A percentile compares a stretch with the other conserved stretches of the same genome.
Evolutionary conservation across 192 early-diverging fungal genomes (phyloP).

Genomic region (Coemansia sp.): DNA sequence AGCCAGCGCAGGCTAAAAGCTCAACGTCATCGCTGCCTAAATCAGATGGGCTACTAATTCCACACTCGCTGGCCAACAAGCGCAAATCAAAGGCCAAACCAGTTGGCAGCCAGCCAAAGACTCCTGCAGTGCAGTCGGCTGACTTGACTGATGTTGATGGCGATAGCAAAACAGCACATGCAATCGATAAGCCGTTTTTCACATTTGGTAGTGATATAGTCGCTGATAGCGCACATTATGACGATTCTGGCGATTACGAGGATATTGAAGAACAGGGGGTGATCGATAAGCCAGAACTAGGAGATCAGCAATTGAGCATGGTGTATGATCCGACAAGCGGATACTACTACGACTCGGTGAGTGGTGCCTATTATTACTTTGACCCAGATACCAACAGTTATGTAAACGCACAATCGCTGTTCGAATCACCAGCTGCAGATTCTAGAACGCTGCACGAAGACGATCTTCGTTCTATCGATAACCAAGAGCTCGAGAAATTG

Average conservation of each 20-base stretch:
- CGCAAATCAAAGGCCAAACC: constrained; percentile 15
- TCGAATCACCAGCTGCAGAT: neutral
- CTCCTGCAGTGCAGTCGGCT: neutral
- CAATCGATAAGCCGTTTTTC: constrained; percentile 2
- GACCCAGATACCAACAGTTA: constrained; percentile 26
- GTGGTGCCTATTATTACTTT: constrained; percentile 36
- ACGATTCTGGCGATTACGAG: constrained; percentile 4
- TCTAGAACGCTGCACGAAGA: neutral
- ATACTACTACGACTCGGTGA: constrained; percentile 42
- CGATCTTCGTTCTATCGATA: constrained; percentile 18
- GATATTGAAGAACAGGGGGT: neutral
- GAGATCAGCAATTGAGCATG: constrained; percentile 5
- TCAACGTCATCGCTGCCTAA: neutral
- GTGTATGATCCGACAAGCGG: constrained; percentile 47
- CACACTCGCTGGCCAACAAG: constrained; percentile 41
- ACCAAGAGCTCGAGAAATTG: constrained; percentile 25
- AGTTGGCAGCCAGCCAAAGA: neutral
- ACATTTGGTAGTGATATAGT: constrained; percentile 5
- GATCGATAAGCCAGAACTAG: constrained; percentile 1
- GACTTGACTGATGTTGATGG: neutral
- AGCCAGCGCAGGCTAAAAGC: neutral
- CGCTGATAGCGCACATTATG: neutral
- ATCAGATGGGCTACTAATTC: constrained; percentile 19
- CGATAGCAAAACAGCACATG: neutral
- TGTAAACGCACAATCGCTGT: constrained; percentile 25